Evolutionary conservation across 2,329 filamentous ascomycete species (phyloP).

Genomic region (Hymenoscyphus scutula): DNA sequence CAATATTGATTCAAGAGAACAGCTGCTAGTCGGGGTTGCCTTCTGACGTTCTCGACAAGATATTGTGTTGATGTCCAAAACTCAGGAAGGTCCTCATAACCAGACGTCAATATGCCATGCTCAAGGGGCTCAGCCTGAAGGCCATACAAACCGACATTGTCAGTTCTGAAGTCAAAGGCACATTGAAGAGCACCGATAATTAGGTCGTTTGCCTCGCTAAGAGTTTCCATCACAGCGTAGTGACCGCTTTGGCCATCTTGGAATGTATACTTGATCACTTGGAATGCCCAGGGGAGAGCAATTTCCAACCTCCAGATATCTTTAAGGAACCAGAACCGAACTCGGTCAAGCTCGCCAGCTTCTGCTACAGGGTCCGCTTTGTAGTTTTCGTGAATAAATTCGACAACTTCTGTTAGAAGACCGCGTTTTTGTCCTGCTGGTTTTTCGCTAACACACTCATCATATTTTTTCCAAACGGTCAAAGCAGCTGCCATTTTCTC

Average conservation of each 20-base stretch:
- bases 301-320: conserved; percentile 71
- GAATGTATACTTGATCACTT: conserved; percentile 71
- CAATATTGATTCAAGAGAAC: conserved; percentile 35
- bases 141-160: conserved; percentile 70
- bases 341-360: conserved; percentile 70
- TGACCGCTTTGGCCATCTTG: conserved; percentile 59
- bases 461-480: conserved; percentile 77
- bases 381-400: conserved; percentile 72
- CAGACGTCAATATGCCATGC: conserved; percentile 59
- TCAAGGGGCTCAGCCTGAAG: conserved; percentile 65
- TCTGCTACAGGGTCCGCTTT: conserved; percentile 65
- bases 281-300: conserved; percentile 75
- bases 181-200: conserved; percentile 62
- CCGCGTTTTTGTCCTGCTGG: conserved; percentile 63
- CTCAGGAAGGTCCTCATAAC: conserved; percentile 69
- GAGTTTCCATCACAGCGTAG: conserved; percentile 37
- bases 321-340: conserved; percentile 84
- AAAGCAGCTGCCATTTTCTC: conserved; percentile 84
- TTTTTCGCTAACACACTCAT: conserved; percentile 61
- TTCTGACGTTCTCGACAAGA: conserved; percentile 60
- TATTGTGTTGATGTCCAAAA: conserved; percentile 80
- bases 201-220: conserved; percentile 70
- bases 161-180: conserved; percentile 68
- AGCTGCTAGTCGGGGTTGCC: conserved; percentile 54
- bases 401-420: conserved; percentile 71